Percentiles rank a stretch among this genome's conserved stretches.
Evolutionary conservation across 1,284 basidiomycete species (phyloP).

Genomic region (Sphagnurus paluster): DNA sequence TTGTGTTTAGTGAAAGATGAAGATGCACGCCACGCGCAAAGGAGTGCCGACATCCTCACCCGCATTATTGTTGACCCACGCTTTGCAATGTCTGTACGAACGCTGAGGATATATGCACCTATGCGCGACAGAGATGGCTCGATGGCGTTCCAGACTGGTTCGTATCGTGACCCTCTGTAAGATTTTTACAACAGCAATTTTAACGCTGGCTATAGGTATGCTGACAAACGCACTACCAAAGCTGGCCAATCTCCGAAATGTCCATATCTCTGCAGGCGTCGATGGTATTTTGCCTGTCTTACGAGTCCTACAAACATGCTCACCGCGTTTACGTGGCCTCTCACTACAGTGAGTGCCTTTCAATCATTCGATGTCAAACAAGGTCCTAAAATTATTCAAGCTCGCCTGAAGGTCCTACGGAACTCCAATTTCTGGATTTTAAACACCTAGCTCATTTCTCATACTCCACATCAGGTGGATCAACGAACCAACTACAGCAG

Average conservation of each 20-base stretch:
- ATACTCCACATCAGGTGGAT: slow-evolving; percentile 44
- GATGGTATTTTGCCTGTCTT: slow-evolving; percentile 55
- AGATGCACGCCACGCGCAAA: slow-evolving; percentile 54
- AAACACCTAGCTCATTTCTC: slow-evolving; percentile 60
- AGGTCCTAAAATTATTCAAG: slow-evolving; percentile 28
- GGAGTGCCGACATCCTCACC: slow-evolving; percentile 71
- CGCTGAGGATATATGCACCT: slow-evolving; percentile 57
- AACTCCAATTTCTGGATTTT: slow-evolving; percentile 56
- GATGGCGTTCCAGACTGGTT: slow-evolving; percentile 66
- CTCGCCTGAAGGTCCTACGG: slow-evolving; percentile 48
- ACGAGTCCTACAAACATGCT: slow-evolving; percentile 48
- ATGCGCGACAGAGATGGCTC: slow-evolving; percentile 46
- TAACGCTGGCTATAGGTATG: slow-evolving; percentile 46
- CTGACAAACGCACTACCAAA: slow-evolving; percentile 67
- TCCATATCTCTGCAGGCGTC: slow-evolving; percentile 59
- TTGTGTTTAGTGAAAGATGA: slow-evolving; percentile 25
- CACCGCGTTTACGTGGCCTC: slow-evolving; percentile 52
- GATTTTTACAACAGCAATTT: neutral
- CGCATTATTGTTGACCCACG: slow-evolving; percentile 59
- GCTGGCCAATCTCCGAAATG: slow-evolving; percentile 54
- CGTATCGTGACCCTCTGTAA: slow-evolving; percentile 2
- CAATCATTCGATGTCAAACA: neutral
- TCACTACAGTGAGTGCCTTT: slow-evolving; percentile 48
- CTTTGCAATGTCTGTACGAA: slow-evolving; percentile 60
- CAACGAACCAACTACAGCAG: slow-evolving; percentile 37